phyloP scores from a whole-genome alignment of 768 basidiomycete species.

The Trametes coccinea region DNA sequence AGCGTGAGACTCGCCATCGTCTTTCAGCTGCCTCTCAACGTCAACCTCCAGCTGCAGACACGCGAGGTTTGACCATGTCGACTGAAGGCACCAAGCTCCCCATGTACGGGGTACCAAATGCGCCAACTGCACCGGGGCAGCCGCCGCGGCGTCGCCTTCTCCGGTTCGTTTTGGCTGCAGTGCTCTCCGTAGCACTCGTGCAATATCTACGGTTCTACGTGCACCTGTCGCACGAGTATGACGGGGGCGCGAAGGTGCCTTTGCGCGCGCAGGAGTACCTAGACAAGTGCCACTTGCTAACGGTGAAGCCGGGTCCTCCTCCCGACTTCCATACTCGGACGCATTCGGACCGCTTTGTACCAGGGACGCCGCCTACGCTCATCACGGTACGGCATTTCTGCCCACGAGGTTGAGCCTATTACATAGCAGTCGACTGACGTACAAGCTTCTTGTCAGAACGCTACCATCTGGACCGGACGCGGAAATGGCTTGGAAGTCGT shows the following conservation, averaged over 20 bases:
- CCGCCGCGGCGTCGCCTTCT: background rate
- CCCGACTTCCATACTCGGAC: constrained; percentile 48
- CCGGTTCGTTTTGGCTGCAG: background rate
- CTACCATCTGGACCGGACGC: constrained; percentile 81
- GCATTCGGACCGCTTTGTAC: constrained; percentile 65
- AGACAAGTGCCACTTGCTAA: constrained; percentile 46
- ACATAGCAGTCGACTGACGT: background rate
- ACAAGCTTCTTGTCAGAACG: constrained; percentile 43
- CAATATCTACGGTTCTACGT: background rate
- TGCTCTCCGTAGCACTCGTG: background rate
- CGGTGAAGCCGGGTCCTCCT: constrained; percentile 44
- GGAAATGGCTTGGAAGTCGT: constrained; percentile 68
- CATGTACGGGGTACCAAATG: background rate
- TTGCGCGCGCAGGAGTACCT: constrained; percentile 34
- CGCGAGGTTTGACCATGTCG: background rate
- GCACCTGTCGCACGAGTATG: background rate
- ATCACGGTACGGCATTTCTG: constrained; percentile 4
- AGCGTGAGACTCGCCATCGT: background rate
- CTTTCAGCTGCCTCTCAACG: background rate
- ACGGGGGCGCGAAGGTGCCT: background rate
- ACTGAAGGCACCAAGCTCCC: constrained; percentile 1
- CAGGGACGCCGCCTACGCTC: constrained; percentile 61
- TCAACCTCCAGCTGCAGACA: background rate
- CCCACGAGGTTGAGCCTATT: background rate
- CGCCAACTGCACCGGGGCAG: background rate